A percentile compares a stretch with the other conserved stretches of the same genome.
Conservation (phyloP, 306 rosid genomes). For the Sophora flavescens region DNA sequence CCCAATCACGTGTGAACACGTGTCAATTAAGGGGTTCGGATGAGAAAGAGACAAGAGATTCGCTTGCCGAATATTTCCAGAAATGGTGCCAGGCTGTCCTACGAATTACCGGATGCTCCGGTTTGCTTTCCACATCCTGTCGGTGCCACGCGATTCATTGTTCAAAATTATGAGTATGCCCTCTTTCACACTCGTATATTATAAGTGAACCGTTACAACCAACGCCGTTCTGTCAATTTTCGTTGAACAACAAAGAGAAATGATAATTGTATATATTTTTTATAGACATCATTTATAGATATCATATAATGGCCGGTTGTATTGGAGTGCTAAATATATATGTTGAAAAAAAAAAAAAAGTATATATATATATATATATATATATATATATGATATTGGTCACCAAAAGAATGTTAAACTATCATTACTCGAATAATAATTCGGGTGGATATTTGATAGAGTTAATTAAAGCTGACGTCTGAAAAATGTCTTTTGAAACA, state of each 20-base stretch:
- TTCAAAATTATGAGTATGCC: slow-evolving; percentile 37
- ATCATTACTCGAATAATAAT: background rate
- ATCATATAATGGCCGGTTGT: too few relatives aligned
- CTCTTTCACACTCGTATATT: background rate
- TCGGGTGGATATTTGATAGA: background rate
- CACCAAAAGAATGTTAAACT: too few relatives aligned
- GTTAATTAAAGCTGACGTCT: background rate
- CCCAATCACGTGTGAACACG: slow-evolving; percentile 29
- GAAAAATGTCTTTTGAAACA: background rate
- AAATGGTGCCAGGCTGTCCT: slow-evolving; percentile 61
- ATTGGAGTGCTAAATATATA: too few relatives aligned
- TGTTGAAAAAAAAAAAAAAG: too few relatives aligned
- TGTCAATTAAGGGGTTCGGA: background rate
- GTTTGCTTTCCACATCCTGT: slow-evolving; percentile 49
- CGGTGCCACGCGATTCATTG: slow-evolving; percentile 57
- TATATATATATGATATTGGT: too few relatives aligned
- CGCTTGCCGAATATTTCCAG: background rate
- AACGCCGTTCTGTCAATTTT: slow-evolving; percentile 5
- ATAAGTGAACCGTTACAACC: slow-evolving; percentile 32
- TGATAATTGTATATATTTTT: too few relatives aligned
- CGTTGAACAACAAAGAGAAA: too few relatives aligned
- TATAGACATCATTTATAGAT: too few relatives aligned
- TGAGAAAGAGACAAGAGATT: background rate
- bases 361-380: too few relatives aligned
- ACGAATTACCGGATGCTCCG: slow-evolving; percentile 48